Evolutionary conservation across 441 rosid genomes (phyloP).

Genomic region (Populus hybrid): DNA sequence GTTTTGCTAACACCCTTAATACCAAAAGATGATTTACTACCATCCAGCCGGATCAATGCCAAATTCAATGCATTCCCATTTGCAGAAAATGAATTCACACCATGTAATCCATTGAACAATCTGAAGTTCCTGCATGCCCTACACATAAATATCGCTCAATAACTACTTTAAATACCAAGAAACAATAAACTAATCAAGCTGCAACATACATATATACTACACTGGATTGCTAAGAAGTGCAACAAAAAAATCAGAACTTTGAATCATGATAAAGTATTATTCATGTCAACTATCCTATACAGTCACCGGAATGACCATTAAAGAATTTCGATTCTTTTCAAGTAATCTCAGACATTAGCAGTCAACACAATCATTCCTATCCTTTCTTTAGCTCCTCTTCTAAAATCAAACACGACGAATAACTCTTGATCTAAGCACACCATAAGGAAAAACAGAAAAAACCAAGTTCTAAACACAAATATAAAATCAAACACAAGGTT

Average conservation of each 20-base stretch:
- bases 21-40: constrained; percentile 31
- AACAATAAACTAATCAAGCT: background rate
- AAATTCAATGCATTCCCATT: constrained; percentile 27
- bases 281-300: too few relatives aligned
- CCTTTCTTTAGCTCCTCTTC: background rate
- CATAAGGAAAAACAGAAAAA: background rate
- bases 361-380: too few relatives aligned
- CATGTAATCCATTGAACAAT: constrained; percentile 34
- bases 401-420: background rate
- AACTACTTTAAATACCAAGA: background rate
- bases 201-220: background rate
- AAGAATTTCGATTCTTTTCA: background rate
- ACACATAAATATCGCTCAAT: constrained; percentile 2
- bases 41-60: constrained; percentile 18
- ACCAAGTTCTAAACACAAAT: background rate
- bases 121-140: constrained; percentile 43
- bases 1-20: constrained; percentile 37
- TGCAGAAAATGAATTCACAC: constrained; percentile 23
- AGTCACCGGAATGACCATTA: background rate
- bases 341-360: background rate
- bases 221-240: background rate
- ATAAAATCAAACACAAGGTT: background rate
- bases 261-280: background rate
- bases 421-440: background rate
- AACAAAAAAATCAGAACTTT: background rate